Base-by-base conservation (phyloP, 2,329 filamentous ascomycete genomes). In the Sordariomycetes sp. region DNA sequence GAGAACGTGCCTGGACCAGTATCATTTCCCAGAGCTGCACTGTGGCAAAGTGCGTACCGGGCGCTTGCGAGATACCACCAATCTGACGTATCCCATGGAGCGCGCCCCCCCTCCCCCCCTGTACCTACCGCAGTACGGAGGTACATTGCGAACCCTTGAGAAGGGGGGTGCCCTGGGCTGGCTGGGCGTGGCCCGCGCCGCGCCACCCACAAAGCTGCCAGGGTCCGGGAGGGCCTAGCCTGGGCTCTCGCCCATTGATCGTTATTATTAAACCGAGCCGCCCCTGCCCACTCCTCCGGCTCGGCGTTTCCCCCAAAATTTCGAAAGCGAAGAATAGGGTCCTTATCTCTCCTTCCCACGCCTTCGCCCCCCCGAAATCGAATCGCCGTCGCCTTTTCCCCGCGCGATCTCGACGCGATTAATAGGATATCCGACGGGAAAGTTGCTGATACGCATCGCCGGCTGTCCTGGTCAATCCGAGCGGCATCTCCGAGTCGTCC, bases 181-280 rank as follows among this genome's bases (percentile, higher is more conserved):
- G 12, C 36, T 42, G 36, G n/a, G n/a, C n/a, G n/a, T n/a, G n/a
- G 8, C 28, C 8, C 28, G 15, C 39, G 39, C 39, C 39, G 39
- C 39, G n/a, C 15, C 50, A 48, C 35, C 55, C 55, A 20, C 25
- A n/a, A n/a, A n/a, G 51, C 25, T 35, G 50, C 34, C 55, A 57
- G 55, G 55, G 55, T 51, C 42, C 54, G 10, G 17, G 5, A n/a
- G 32, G 28, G 54, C n/a, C n/a, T n/a, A n/a, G 28, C 54, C 54
- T 51, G 55, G 32, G 34, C 55, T n/a, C n/a, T n/a, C n/a, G 50
- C 48, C 50, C 50, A 25, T 53, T 57, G 34, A 25, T 53, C 53
- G 34, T 57, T 57, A 57, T 57, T 57, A 57, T 57, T 57, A 57
- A 57, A 57, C 52, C 22, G 39, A 36, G 24, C 50, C 22, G 50